Evolutionary conservation across 208 protist species (phyloP), one percentile per base, ranked within the genome.

Genomic region (Naegleria lovaniensis): DNA sequence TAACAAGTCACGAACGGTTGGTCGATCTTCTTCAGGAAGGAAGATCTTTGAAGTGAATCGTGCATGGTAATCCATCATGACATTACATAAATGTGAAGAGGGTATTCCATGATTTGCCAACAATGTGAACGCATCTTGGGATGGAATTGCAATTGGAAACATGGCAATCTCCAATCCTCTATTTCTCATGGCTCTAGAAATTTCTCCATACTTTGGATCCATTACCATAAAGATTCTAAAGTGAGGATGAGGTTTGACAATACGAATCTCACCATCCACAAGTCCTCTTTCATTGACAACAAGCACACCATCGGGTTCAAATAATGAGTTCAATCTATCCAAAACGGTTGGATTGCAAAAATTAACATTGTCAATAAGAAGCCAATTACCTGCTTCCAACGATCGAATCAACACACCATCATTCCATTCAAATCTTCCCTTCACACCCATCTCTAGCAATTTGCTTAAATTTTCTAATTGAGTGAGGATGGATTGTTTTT

Each of bases 321-420:
- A 95, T 19, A 99, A 95, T n/a, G 98, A 96, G 94, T 99, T 99
- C 25, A 99, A 95, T 16, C 99, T 95, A 93, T 99, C 99, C 5
- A 99, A 95, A 40, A 99, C 99, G 38, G 99, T 99, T 9, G 99
- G 95, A 55, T 96, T 97, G 94, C 99, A 99, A 85, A 99, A 98
- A 94, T 99, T 99, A 22, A 97, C 99, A 93, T 99, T 99, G 93
- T 99, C 99, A 41, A 99, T 95, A 0, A 99, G 93, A 15, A 99
- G 94, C 99, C 99, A 99, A 92, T 98, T 90, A 22, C 99, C 99
- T 41, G 93, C 90, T 92, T 96, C 89, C 93, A 99, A 95, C 9
- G 98, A 97, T 90, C 97, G 93, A 38, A 99, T 93, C 36, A 99
- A 94, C 16, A 99, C 85, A 38, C 99, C 99, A 94, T 99, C 99